Evolutionary conservation across 1,139 yeast species (phyloP), one percentile per base, ranked within the genome.

Genomic region (Zygosaccharomyces pseudobailii): DNA sequence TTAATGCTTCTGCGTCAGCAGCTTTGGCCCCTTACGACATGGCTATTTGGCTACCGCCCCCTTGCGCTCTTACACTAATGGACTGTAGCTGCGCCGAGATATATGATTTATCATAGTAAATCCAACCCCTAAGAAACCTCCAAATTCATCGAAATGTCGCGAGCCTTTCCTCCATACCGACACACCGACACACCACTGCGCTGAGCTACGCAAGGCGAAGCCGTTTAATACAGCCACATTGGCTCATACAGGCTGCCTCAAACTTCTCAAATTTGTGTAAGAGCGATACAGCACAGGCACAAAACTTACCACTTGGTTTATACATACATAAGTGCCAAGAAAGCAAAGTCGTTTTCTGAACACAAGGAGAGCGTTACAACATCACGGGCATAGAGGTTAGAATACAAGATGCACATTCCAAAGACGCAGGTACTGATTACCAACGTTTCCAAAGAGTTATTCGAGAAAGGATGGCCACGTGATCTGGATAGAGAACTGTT

Each of bases 351-450:
- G 17, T 13, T 13, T 13, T 13, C 17, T 13, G 17, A 13, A 13
- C 17, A 1, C 17, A 13, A 13, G 17, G 17, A 1, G 2, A 13
- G 17, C 2, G 17, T 1, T 13, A 13, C 17, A 2, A 13, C 17
- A 13, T n/a, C n/a, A 27, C 3, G 30, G 30, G 9, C 8, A 9
- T 5, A 27, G 8, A 27, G 9, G 30, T 27, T 3, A 27, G 30
- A 27, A 27, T 21, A 10, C 39, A 20, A 36, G 30, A 27, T 41
- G 24, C 37, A 40, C n/a, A 39, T 42, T 20, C 42, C 49, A 23
- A 56, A 51, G 45, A 55, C 59, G 3, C 62, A 64, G 45, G 60
- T 64, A 23, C 48, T 64, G 35, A 59, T 64, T 33, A 64, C 68
- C 5, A 64, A 62, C 49, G 48, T 64, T 21, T 61, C 66, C 7